Evolutionary conservation across 1,284 basidiomycete genomes (phyloP).

Genomic region (Cryptococcus sp.): DNA sequence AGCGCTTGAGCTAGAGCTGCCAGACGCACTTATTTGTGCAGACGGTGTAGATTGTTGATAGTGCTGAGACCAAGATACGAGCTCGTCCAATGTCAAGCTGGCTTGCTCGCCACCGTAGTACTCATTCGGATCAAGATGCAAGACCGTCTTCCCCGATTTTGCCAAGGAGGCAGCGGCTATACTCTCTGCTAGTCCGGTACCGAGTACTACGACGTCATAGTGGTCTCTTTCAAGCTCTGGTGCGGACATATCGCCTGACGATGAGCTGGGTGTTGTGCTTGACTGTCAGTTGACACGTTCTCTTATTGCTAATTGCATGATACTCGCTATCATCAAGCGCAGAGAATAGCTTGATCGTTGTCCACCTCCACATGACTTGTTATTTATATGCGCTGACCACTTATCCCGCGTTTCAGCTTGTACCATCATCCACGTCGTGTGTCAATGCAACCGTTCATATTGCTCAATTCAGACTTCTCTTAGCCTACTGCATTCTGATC

Average conservation of each 20-base stretch:
- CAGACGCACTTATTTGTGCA: slow-evolving; percentile 2
- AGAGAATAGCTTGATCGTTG: too few relatives aligned
- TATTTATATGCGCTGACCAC: neutral
- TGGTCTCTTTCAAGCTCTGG: slow-evolving; percentile 44
- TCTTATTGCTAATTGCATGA: too few relatives aligned
- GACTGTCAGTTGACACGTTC: too few relatives aligned
- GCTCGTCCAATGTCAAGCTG: slow-evolving; percentile 76
- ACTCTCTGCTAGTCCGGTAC: slow-evolving; percentile 85
- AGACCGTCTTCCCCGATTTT: slow-evolving; percentile 80
- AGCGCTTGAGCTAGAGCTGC: neutral
- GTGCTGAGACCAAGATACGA: slow-evolving; percentile 66
- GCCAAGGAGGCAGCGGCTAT: slow-evolving; percentile 88
- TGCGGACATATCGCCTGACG: slow-evolving; percentile 1
- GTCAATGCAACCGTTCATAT: too few relatives aligned
- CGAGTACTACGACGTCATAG: slow-evolving; percentile 81
- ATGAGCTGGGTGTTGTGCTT: neutral
- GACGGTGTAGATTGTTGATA: neutral
- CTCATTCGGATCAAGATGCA: slow-evolving; percentile 79
- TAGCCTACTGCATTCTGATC: neutral
- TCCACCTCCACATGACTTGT: neutral
- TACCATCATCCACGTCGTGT: neutral
- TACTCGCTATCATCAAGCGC: too few relatives aligned
- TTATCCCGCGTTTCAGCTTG: neutral
- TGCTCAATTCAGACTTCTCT: too few relatives aligned
- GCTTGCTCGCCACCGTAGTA: slow-evolving; percentile 87